These are phyloP conservation scores for Teratosphaeria gauchensis DNA, from an alignment of 2,329 filamentous ascomycete genomes.

Conservation along the genomic window DNA sequence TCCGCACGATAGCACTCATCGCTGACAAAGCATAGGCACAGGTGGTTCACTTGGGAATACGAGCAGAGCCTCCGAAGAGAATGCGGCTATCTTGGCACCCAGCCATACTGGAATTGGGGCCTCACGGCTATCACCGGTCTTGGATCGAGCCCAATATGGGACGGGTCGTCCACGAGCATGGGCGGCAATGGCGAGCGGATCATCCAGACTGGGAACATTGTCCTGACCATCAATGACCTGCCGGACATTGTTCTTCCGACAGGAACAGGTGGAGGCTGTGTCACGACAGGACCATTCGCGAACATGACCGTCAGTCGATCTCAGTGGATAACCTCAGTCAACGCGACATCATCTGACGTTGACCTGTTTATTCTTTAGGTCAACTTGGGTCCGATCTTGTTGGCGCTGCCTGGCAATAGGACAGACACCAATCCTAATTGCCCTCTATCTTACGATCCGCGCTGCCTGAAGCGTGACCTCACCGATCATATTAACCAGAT, in stretches of 20 bases:
- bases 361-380: constrained; percentile 1
- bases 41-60: constrained; percentile 34
- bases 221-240: constrained; percentile 3
- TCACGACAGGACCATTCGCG: constrained; percentile 44
- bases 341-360: not conserved
- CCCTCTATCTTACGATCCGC: constrained; percentile 12
- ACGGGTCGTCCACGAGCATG: constrained; percentile 41
- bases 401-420: constrained; percentile 21
- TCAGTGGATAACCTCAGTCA: not conserved
- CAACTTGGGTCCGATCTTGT: constrained; percentile 23
- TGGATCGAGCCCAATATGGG: constrained; percentile 40
- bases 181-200: constrained; percentile 21
- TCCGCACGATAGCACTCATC: not conserved
- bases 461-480: constrained; percentile 16
- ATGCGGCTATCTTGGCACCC: constrained; percentile 34
- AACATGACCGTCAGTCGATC: constrained; percentile 20
- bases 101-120: constrained; percentile 41
- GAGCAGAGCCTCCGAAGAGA: constrained; percentile 34
- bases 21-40: constrained; percentile 25
- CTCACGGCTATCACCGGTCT: constrained; percentile 25
- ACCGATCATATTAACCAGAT: constrained; percentile 10
- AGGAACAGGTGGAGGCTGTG: constrained; percentile 47
- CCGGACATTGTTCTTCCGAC: constrained; percentile 32
- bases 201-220: not conserved
- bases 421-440: not conserved